Base-by-base conservation (phyloP, 441 rosid species). In the Viola pubescens region DNA sequence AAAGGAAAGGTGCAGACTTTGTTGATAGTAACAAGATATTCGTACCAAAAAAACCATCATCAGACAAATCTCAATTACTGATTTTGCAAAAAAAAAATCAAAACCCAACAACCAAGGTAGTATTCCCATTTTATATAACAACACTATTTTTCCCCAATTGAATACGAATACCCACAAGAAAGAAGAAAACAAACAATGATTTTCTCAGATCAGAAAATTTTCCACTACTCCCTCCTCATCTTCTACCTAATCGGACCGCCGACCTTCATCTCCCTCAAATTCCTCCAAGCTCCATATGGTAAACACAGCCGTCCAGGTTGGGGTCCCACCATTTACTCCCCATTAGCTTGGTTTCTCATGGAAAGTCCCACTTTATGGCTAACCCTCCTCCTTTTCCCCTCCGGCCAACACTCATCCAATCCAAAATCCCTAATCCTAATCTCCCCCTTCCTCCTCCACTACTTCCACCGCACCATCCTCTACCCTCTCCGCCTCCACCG, bases 311-410 rank as follows among this genome's bases (percentile, higher is more conserved):
- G 96, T 16, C 67, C 82, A 0, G 96, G 99, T 2, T 94, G 94
- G 94, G 99, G 99, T 2, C 95, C 94, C 46, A 71, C 84, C 55
- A 52, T 94, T 41, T 63, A 87, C 9, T 74, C 95, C 0, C 75
- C 96, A 8, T 44, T 85, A 43, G 96, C 97, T 47, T 94, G 99
- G 97, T 85, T 88, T 72, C 60, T 90, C 62, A 88, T 88, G 95
- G 98, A 90, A 68, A 84, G 87, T 66, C 96, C 97, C 48, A 76
- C 91, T 8, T 68, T 88, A 0, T 84, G 89, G 89, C 82, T 94
- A 52, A 70, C 96, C 0, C 61, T 86, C 62, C 50, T 81, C 13
- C 64, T 89, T 70, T 86, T 87, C 59, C 86, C 96, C 13, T 77
- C 60, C 13, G 96, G 95, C 51, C 84, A 51, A 48, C 80, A 88